A percentile compares a stretch with the other conserved stretches of the same genome.
Evolutionary conservation across 257 asterid genomes (phyloP).

Genomic region (Salvia rosmarinus): DNA sequence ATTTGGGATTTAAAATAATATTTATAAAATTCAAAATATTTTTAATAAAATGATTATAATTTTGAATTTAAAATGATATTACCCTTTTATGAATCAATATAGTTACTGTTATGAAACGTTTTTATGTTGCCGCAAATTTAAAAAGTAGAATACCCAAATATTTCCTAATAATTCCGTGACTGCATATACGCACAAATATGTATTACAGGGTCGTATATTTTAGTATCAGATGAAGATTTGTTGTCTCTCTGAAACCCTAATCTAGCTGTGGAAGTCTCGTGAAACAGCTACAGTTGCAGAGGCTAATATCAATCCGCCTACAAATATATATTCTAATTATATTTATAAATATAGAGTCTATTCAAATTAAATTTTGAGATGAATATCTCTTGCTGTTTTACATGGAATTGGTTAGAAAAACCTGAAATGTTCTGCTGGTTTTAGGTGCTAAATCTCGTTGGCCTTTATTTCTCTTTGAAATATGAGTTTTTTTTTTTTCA

Average conservation of each 20-base stretch:
- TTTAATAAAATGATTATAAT: too few species aligned
- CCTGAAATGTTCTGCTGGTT: conserved; percentile 21
- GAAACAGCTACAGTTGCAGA: neutral
- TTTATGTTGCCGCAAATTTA: too few species aligned
- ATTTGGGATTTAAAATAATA: too few species aligned
- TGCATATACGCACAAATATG: too few species aligned
- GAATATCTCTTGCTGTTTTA: neutral
- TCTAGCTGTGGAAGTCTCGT: conserved; percentile 16
- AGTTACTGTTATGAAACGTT: too few species aligned
- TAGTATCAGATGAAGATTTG: neutral
- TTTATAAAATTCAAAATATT: too few species aligned
- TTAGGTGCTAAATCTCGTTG: conserved; percentile 12
- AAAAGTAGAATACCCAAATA: too few species aligned
- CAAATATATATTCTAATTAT: neutral
- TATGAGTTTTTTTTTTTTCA: conserved; percentile 17
- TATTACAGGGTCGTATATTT: neutral
- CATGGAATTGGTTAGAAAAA: conserved; percentile 17
- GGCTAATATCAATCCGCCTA: neutral
- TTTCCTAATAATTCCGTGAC: too few species aligned
- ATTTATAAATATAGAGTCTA: neutral
- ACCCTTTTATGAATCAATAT: too few species aligned
- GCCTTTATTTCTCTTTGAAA: neutral
- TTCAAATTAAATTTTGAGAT: neutral
- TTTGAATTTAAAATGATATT: too few species aligned
- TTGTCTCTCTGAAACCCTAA: conserved; percentile 23